Conservation (phyloP, 164 flowering plant species). For the Vitis labrusca region DNA sequence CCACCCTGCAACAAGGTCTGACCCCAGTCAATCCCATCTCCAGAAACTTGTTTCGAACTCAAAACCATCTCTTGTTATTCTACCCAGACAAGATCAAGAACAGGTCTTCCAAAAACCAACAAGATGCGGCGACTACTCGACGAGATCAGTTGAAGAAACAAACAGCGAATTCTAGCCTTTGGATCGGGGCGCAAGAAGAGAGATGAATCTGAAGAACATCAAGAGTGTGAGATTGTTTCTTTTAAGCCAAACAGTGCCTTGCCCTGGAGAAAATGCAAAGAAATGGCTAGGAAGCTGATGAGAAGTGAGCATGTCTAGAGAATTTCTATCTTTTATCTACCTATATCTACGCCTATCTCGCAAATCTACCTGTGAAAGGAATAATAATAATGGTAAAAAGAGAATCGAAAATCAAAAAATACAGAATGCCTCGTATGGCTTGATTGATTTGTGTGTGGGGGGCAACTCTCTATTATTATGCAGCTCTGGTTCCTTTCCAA, state of each 20-base stretch:
- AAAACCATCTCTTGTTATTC: conserved; percentile 46
- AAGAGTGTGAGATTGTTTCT: conserved; percentile 25
- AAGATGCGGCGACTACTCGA: background rate
- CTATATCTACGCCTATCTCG: background rate
- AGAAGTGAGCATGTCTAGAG: conserved; percentile 43
- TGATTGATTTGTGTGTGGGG: background rate
- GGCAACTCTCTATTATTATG: no score
- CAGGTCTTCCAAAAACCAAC: background rate
- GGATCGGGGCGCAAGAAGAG: conserved; percentile 30
- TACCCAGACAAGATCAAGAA: background rate
- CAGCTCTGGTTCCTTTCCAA: conserved; percentile 2
- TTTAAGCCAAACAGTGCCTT: conserved; percentile 1
- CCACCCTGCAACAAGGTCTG: conserved; percentile 30
- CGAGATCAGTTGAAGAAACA: background rate
- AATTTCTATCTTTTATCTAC: conserved; percentile 11
- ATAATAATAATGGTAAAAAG: conserved; percentile 4
- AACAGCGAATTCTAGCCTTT: conserved; percentile 23
- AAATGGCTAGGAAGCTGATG: conserved; percentile 33
- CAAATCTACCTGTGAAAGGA: conserved; percentile 18
- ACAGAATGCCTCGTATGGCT: background rate
- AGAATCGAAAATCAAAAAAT: conserved; percentile 7
- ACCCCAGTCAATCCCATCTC: conserved; percentile 48
- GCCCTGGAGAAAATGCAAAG: conserved; percentile 14
- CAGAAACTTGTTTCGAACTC: conserved; percentile 53
- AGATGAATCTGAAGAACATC: conserved; percentile 24